These are phyloP conservation scores for Sporothrix luriei DNA, from an alignment of 2,329 filamentous ascomycete genomes.

Conservation along the genomic window DNA sequence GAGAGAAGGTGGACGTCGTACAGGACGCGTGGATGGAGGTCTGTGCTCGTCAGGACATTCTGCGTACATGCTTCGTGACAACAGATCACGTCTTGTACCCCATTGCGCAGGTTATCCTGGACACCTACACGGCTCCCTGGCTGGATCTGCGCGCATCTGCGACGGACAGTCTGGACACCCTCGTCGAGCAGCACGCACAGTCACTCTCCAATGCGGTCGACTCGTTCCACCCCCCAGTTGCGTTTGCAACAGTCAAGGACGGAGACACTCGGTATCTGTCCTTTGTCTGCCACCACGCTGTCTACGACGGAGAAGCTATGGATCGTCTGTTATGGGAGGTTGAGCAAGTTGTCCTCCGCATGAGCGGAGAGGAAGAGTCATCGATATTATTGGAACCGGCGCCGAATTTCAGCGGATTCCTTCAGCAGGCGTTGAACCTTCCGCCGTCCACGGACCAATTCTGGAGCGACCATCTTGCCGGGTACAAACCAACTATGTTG, in stretches of 20 bases:
- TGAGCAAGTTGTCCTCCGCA: slow-evolving; percentile 57
- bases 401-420: slow-evolving; percentile 64
- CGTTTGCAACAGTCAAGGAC: slow-evolving; percentile 48
- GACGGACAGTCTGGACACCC: slow-evolving; percentile 40
- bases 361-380: slow-evolving; percentile 48
- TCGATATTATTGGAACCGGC: slow-evolving; percentile 39
- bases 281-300: slow-evolving; percentile 71
- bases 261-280: slow-evolving; percentile 47
- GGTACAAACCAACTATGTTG: slow-evolving; percentile 47
- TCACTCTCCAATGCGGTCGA: slow-evolving; percentile 49
- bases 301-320: slow-evolving; percentile 85
- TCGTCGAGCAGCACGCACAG: slow-evolving; percentile 47
- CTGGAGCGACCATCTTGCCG: slow-evolving; percentile 63
- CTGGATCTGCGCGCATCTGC: slow-evolving; percentile 34
- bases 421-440: slow-evolving; percentile 59
- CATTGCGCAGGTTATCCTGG: slow-evolving; percentile 72
- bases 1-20: slow-evolving; percentile 54
- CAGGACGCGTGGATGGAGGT: slow-evolving; percentile 64
- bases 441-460: slow-evolving; percentile 59
- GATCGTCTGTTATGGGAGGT: slow-evolving; percentile 69
- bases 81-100: slow-evolving; percentile 64
- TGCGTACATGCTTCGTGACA: slow-evolving; percentile 73
- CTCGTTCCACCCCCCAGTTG: slow-evolving; percentile 50
- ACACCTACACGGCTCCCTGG: slow-evolving; percentile 50
- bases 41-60: slow-evolving; percentile 68